These are phyloP conservation scores for Petunia hybrid DNA, from an alignment of 305 asterid species.

Conservation along the genomic window DNA sequence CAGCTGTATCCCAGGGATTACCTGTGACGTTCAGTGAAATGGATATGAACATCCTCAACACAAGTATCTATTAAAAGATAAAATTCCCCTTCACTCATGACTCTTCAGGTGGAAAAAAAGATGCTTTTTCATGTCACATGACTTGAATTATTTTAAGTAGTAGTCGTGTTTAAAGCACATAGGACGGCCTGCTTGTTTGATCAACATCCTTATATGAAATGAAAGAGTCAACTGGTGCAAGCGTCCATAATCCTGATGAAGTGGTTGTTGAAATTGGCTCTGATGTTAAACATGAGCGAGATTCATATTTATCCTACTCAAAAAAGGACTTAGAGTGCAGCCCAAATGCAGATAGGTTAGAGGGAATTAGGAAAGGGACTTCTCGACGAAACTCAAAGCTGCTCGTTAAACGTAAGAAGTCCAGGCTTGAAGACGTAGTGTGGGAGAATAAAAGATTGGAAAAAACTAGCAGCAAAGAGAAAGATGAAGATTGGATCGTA, in stretches of 20 bases:
- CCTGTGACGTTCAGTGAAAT: neutral
- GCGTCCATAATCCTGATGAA: neutral
- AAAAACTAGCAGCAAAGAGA: neutral
- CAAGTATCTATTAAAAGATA: neutral
- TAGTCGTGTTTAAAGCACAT: neutral
- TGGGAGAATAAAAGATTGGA: neutral
- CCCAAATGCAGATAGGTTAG: neutral
- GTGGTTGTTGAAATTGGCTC: neutral
- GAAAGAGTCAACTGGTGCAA: neutral
- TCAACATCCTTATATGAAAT: constrained; percentile 1
- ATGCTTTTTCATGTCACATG: neutral
- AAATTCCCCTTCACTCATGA: neutral
- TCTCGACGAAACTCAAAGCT: neutral
- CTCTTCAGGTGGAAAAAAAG: neutral
- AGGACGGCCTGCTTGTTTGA: neutral
- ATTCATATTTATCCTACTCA: neutral
- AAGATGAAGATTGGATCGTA: neutral
- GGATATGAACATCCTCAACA: neutral
- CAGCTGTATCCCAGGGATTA: neutral
- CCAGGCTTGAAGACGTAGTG: neutral
- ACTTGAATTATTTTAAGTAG: neutral
- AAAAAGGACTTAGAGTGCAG: neutral
- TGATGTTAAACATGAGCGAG: neutral
- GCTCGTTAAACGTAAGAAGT: neutral
- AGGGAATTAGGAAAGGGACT: neutral